phyloP scores from a whole-genome alignment of 2,329 filamentous ascomycete species.

The Ceratocystis papillata region DNA sequence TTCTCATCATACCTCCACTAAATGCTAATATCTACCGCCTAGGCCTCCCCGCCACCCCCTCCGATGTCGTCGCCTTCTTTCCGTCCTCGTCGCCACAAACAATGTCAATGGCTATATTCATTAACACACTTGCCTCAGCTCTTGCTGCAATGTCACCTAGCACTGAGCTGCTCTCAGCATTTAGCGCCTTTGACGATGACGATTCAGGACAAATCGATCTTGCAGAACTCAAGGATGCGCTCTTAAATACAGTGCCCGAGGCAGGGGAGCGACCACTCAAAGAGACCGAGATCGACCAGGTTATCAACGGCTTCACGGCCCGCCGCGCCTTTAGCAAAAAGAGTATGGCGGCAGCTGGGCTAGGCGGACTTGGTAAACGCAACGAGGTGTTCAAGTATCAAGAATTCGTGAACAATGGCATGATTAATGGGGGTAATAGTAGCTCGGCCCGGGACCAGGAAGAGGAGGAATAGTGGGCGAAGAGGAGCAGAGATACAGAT shows the following conservation, averaged over 20 bases:
- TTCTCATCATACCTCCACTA: not conserved
- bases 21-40: slow-evolving; percentile 23
- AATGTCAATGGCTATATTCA: slow-evolving; percentile 73
- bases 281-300: slow-evolving; percentile 67
- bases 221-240: slow-evolving; percentile 66
- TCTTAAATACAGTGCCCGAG: slow-evolving; percentile 73
- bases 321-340: slow-evolving; percentile 68
- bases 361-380: slow-evolving; percentile 43
- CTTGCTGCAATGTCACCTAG: slow-evolving; percentile 65
- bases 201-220: slow-evolving; percentile 89
- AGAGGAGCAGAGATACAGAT: not conserved
- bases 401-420: slow-evolving; percentile 70
- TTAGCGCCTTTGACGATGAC: slow-evolving; percentile 90
- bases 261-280: slow-evolving; percentile 54
- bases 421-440: slow-evolving; percentile 33
- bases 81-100: slow-evolving; percentile 59
- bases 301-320: slow-evolving; percentile 78
- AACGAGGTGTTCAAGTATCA: slow-evolving; percentile 89
- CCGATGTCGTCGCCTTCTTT: slow-evolving; percentile 72
- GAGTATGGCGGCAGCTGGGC: slow-evolving; percentile 24
- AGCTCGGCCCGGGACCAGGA: slow-evolving; percentile 19
- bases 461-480: slow-evolving; percentile 15
- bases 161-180: slow-evolving; percentile 74
- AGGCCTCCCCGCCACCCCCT: slow-evolving; percentile 63
- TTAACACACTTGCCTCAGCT: slow-evolving; percentile 67